Evolutionary conservation across 352 stramenopile species (phyloP).

Genomic region (Phytopythium cucurbitacearum): DNA sequence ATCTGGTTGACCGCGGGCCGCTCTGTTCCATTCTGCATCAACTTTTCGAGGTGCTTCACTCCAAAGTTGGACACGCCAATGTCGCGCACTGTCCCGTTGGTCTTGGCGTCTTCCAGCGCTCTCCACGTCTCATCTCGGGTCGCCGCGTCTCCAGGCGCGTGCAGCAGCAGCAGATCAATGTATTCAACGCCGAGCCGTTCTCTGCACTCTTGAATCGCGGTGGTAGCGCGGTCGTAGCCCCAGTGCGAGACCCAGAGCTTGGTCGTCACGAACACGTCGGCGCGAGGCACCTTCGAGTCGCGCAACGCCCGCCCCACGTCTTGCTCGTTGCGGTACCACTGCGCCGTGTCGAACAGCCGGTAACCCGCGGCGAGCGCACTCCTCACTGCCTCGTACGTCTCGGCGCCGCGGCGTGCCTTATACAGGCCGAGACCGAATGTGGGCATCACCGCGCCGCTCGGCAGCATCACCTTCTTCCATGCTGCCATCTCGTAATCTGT

Average conservation of each 20-base stretch:
- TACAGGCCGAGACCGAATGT: constrained; percentile 21
- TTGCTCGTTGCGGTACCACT: constrained; percentile 68
- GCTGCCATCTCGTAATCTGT: not conserved
- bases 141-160: constrained; percentile 37
- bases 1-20: constrained; percentile 59
- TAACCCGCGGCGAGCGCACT: constrained; percentile 45
- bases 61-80: constrained; percentile 83
- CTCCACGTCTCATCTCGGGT: constrained; percentile 24
- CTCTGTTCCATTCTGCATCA: constrained; percentile 27
- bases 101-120: constrained; percentile 22
- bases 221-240: constrained; percentile 46
- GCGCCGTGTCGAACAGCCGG: constrained; percentile 70
- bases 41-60: constrained; percentile 57
- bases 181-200: constrained; percentile 39
- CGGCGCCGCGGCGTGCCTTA: constrained; percentile 11
- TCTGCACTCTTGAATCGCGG: constrained; percentile 23
- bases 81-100: constrained; percentile 40
- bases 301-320: constrained; percentile 49
- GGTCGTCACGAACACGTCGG: constrained; percentile 68
- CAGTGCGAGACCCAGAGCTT: constrained; percentile 53
- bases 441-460: constrained; percentile 16
- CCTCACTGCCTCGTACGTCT: constrained; percentile 21
- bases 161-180: constrained; percentile 60
- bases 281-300: constrained; percentile 46
- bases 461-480: constrained; percentile 6